Evolutionary conservation across 1,284 basidiomycete genomes (phyloP).

Genomic region (Cutaneotrichosporon spelunceum): DNA sequence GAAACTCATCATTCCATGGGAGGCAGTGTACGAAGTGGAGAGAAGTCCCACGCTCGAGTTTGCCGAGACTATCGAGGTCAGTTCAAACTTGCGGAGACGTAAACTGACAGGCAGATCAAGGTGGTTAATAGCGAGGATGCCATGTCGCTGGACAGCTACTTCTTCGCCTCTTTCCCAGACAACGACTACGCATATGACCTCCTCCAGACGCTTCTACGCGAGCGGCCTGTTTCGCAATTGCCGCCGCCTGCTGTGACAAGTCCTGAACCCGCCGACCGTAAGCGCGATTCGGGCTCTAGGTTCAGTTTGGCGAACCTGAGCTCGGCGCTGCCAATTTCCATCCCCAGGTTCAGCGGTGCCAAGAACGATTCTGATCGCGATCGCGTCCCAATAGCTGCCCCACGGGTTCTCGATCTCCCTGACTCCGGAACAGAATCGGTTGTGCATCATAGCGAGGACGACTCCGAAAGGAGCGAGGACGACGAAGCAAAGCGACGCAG

Average conservation of each 20-base stretch:
- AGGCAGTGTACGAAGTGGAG: constrained; percentile 82
- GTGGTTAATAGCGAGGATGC: constrained; percentile 77
- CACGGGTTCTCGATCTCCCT: constrained; percentile 20
- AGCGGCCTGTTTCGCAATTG: constrained; percentile 51
- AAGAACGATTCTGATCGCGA: constrained; percentile 12
- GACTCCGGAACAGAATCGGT: constrained; percentile 18
- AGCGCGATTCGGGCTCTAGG: background rate
- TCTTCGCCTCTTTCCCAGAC: constrained; percentile 79
- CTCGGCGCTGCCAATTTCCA: constrained; percentile 4
- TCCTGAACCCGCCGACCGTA: background rate
- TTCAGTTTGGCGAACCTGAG: constrained; percentile 2
- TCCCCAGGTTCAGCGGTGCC: constrained; percentile 18
- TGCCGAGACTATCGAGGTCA: constrained; percentile 79
- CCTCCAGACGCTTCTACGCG: constrained; percentile 68
- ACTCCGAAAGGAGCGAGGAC: constrained; percentile 14
- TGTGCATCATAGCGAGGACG: background rate
- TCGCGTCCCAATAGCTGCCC: constrained; percentile 18
- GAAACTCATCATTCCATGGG: constrained; percentile 92
- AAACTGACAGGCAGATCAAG: constrained; percentile 56
- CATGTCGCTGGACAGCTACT: constrained; percentile 75
- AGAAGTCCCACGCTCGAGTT: constrained; percentile 84
- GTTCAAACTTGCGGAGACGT: constrained; percentile 4
- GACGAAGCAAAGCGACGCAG: constrained; percentile 4
- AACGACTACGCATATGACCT: constrained; percentile 68
- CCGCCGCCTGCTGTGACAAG: constrained; percentile 30